Percentiles rank a stretch among this genome's conserved stretches.
Conservation (phyloP, 2,329 filamentous ascomycete genomes). For the Aspergillus glaucus region DNA sequence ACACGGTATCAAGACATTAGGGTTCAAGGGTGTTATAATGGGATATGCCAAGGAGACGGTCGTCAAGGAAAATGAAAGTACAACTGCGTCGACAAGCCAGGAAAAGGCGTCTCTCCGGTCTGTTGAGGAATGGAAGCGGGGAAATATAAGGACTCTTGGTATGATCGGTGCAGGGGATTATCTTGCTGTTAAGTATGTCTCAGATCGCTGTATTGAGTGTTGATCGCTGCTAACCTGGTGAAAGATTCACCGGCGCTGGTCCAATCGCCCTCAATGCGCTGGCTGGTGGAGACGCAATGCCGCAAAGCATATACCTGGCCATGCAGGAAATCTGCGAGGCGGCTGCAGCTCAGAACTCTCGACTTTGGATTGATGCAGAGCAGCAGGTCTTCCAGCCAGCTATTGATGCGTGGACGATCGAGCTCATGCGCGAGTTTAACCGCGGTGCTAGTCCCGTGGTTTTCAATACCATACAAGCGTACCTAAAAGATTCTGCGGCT, state of each 20-base stretch:
- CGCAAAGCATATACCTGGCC: conserved; percentile 27
- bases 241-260: conserved; percentile 41
- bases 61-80: conserved; percentile 11
- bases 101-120: conserved; percentile 13
- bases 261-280: conserved; percentile 32
- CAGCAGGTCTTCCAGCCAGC: conserved; percentile 39
- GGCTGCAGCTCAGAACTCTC: conserved; percentile 27
- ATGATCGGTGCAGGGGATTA: conserved; percentile 41
- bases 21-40: conserved; percentile 45
- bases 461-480: conserved; percentile 42
- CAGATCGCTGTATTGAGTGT: too few species aligned
- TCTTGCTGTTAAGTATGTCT: conserved; percentile 37
- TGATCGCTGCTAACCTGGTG: not conserved
- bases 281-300: conserved; percentile 21
- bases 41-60: conserved; percentile 43
- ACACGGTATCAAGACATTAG: conserved; percentile 34
- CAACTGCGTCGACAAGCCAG: conserved; percentile 4
- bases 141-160: conserved; percentile 41
- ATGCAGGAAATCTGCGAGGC: conserved; percentile 33
- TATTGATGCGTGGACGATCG: conserved; percentile 43
- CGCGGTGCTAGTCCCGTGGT: conserved; percentile 19
- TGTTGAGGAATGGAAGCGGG: conserved; percentile 43
- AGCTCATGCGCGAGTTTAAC: conserved; percentile 43
- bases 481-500: conserved; percentile 36
- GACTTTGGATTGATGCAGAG: conserved; percentile 46